A percentile compares a stretch with the other conserved stretches of the same genome.
Conservation (phyloP, 1,139 yeast species). For the Hanseniaspora gamundiae region DNA sequence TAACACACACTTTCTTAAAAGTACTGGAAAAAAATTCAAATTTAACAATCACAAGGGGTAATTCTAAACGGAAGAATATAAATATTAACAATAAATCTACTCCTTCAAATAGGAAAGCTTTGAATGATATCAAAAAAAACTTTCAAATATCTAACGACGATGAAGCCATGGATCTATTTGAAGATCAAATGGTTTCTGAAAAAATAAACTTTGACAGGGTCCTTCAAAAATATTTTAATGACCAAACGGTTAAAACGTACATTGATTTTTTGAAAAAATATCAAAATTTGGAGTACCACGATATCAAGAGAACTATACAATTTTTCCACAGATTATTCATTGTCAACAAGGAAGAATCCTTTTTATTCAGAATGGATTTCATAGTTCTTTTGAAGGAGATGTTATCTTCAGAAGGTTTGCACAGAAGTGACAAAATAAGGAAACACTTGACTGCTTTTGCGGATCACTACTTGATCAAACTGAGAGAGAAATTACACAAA, state of each 20-base stretch:
- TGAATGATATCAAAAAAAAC: constrained; percentile 26
- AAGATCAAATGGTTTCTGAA: constrained; percentile 22
- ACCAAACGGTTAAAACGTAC: constrained; percentile 26
- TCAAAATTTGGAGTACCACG: constrained; percentile 47
- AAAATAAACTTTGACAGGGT: constrained; percentile 38
- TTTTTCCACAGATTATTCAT: constrained; percentile 67
- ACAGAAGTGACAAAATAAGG: constrained; percentile 30
- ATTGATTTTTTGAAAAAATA: constrained; percentile 35
- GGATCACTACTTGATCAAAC: constrained; percentile 51
- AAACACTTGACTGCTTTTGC: constrained; percentile 56
- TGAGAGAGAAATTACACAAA: constrained; percentile 37
- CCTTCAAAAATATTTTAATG: constrained; percentile 34
- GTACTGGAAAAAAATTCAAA: constrained; percentile 59
- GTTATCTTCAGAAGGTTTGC: constrained; percentile 27
- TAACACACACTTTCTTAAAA: constrained; percentile 55
- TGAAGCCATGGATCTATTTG: constrained; percentile 26
- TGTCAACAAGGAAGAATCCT: constrained; percentile 45
- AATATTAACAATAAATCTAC: constrained; percentile 11
- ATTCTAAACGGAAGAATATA: constrained; percentile 35
- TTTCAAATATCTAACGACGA: constrained; percentile 34
- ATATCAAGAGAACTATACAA: constrained; percentile 51
- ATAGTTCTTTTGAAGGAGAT: constrained; percentile 42
- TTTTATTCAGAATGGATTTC: constrained; percentile 65
- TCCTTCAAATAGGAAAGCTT: constrained; percentile 24
- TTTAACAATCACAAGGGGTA: constrained; percentile 37